phyloP scores from a whole-genome alignment of 1,284 basidiomycete species.

The Ustilago shanxiensis region DNA sequence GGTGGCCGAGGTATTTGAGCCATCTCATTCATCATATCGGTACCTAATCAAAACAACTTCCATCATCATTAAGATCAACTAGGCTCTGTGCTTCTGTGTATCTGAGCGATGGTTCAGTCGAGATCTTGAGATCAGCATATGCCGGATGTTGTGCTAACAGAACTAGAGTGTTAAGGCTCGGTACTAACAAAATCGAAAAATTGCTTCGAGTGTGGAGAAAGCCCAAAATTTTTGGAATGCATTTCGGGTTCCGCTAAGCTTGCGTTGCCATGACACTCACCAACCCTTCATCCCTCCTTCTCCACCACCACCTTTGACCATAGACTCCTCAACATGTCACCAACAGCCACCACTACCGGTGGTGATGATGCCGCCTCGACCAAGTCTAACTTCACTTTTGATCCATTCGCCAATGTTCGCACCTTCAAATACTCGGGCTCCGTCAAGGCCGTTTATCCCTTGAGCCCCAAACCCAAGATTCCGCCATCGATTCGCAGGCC shows the following conservation, averaged over 20 bases:
- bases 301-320: slow-evolving; percentile 13
- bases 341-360: slow-evolving; percentile 28
- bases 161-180: not conserved
- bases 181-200: not conserved
- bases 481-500: slow-evolving; percentile 64
- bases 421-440: slow-evolving; percentile 63
- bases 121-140: too few species aligned
- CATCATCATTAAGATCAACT: too few species aligned
- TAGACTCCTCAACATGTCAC: slow-evolving; percentile 21
- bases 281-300: not conserved
- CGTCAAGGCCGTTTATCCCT: slow-evolving; percentile 63
- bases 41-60: not conserved
- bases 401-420: slow-evolving; percentile 59
- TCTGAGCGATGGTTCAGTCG: too few species aligned
- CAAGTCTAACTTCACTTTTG: slow-evolving; percentile 39
- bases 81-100: too few species aligned
- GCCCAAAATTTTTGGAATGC: slow-evolving; percentile 9
- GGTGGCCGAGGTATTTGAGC: slow-evolving; percentile 61
- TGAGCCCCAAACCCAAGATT: slow-evolving; percentile 63
- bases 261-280: not conserved
- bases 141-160: too few species aligned
- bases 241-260: slow-evolving; percentile 4
- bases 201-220: slow-evolving; percentile 15
- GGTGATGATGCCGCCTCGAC: slow-evolving; percentile 8
- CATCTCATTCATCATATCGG: not conserved